Percentiles rank a stretch among this genome's conserved stretches.
These are phyloP conservation scores for Heteromeles arbutifolia DNA, from an alignment of 306 rosid species.

Conservation along the genomic window DNA sequence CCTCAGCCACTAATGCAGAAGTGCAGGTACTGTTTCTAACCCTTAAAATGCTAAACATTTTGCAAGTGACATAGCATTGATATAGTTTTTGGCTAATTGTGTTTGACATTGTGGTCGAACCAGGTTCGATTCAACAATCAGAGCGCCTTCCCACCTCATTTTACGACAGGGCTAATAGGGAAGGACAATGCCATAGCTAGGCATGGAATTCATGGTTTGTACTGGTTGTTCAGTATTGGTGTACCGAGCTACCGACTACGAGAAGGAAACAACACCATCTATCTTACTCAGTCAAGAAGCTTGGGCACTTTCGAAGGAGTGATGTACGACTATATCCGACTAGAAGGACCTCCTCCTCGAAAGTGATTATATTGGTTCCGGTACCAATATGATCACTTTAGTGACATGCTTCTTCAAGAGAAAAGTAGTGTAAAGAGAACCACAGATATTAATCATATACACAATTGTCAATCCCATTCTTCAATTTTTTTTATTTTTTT, in stretches of 20 bases:
- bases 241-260: conserved; percentile 25
- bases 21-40: background rate
- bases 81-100: background rate
- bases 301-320: conserved; percentile 32
- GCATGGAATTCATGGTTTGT: conserved; percentile 75
- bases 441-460: background rate
- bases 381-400: background rate
- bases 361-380: background rate
- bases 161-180: conserved; percentile 44
- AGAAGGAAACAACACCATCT: conserved; percentile 47
- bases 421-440: background rate
- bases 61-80: background rate
- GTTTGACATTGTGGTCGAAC: background rate
- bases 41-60: background rate
- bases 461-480: background rate
- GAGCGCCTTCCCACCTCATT: background rate
- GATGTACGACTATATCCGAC: conserved; percentile 85
- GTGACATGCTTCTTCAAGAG: background rate
- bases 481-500: background rate
- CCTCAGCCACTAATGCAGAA: conserved; percentile 34
- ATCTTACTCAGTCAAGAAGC: conserved; percentile 46
- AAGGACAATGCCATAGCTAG: conserved; percentile 70
- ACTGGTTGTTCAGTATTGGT: conserved; percentile 32
- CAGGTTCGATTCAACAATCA: conserved; percentile 58
- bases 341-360: conserved; percentile 51